phyloP scores from a whole-genome alignment of 2,329 filamentous ascomycete genomes.

The Cytospora schulzeri region DNA sequence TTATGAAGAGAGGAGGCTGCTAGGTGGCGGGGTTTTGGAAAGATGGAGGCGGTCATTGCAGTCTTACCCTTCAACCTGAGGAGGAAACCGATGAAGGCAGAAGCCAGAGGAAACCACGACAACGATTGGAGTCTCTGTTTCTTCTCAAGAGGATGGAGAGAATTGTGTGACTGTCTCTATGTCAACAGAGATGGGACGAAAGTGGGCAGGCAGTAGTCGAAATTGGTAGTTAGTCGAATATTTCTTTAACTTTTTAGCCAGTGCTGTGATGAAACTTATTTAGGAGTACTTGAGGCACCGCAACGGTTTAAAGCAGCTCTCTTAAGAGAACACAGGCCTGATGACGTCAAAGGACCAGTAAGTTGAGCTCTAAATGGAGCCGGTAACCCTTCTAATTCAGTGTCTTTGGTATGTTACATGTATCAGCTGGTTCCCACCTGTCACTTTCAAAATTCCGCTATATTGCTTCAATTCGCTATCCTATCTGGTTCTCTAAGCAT shows the following conservation, averaged over 20 bases:
- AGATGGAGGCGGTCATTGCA: neutral
- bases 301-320: neutral
- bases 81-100: neutral
- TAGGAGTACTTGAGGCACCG: neutral
- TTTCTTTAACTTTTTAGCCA: neutral
- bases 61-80: neutral
- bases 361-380: neutral
- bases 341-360: neutral
- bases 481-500: too few relatives aligned
- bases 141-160: neutral
- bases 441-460: neutral
- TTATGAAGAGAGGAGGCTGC: neutral
- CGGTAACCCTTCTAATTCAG: neutral
- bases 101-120: neutral
- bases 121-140: neutral
- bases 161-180: neutral
- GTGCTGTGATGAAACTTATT: neutral
- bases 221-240: too few relatives aligned
- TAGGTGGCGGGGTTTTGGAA: neutral
- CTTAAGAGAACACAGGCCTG: neutral
- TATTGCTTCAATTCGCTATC: neutral
- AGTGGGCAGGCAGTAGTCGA: neutral
- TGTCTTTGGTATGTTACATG: neutral
- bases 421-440: neutral
- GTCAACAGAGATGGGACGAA: neutral